These are phyloP conservation scores for Rhexocercosporidium sp. DNA, from an alignment of 2,329 filamentous ascomycete species.

Conservation along the genomic window DNA sequence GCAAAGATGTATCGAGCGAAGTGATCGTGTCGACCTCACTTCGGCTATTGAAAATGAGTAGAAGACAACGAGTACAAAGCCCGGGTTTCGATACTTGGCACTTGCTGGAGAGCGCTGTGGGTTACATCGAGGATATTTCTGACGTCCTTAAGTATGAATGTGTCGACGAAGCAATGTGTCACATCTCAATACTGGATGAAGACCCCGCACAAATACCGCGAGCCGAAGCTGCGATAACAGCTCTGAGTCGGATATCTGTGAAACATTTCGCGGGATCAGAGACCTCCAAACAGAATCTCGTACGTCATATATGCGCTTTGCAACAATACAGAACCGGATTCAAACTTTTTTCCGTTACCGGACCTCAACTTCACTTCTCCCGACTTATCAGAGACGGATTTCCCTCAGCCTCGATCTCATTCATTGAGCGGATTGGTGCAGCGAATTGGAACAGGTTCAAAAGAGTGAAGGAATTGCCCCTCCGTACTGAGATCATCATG, in stretches of 20 bases:
- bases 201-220: neutral
- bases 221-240: neutral
- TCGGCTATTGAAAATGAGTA: neutral
- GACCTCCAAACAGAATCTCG: neutral
- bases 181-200: neutral
- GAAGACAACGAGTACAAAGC: neutral
- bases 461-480: neutral
- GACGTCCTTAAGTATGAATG: neutral
- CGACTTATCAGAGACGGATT: neutral
- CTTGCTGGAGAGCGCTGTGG: neutral
- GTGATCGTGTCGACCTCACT: neutral
- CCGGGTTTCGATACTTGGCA: neutral
- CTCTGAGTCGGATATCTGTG: neutral
- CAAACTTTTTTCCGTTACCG: neutral
- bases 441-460: conserved; percentile 5
- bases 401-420: neutral
- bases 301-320: neutral
- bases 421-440: neutral
- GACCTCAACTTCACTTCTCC: conserved; percentile 1
- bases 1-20: neutral
- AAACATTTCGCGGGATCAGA: neutral
- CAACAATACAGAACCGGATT: neutral
- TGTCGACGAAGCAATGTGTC: neutral
- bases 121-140: neutral
- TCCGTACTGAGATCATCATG: neutral